Evolutionary conservation across 2,329 filamentous ascomycete genomes (phyloP), one percentile per base, ranked within the genome.

Genomic region (Alternaria gaisen): DNA sequence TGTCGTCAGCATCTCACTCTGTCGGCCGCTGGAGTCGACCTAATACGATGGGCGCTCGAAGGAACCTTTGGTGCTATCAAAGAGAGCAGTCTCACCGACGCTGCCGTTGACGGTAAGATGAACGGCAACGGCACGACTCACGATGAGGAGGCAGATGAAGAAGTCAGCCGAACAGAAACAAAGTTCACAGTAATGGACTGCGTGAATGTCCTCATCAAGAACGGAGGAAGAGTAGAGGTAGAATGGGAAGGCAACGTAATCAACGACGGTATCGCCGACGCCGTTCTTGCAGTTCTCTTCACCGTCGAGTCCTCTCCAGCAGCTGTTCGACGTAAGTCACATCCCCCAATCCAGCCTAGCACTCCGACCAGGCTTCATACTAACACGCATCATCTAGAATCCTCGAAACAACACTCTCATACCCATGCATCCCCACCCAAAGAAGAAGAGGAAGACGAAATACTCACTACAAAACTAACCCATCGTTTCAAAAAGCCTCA

Each of bases 161-260:
- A 91, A 66, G 80, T 90, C 18, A 81, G 68, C 76, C 87, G 60
- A 77, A 86, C 61, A 81, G 87, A 53, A 82, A 79, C 72, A 5
- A 78, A 82, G 10, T 89, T 88, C 73, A 81, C 85, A 28, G 88
- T 99, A 72, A 98, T 99, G 94, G 94, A 93, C 65, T 95, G 91
- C 78, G 89, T 97, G 28, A 88, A 88, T 8, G 88, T 98, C n/a
- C 87, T 90, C 20, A 93, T 95, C 79, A 86, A 86, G 65, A 86
- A 84, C 63, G 90, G 88, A 67, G 91, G 94, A 57, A 90, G 95
- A 74, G 87, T 97, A 6, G 93, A 96, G 77, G 84, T 98, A 3
- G 93, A 97, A 80, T 99, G 95, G 95, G 94, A 98, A 77, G 95
- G 94, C 59, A 99, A 98, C 77, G 91, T 97, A 82, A 90, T 97